Evolutionary conservation across 768 basidiomycete genomes (phyloP).

Genomic region (Boletus insuetus): DNA sequence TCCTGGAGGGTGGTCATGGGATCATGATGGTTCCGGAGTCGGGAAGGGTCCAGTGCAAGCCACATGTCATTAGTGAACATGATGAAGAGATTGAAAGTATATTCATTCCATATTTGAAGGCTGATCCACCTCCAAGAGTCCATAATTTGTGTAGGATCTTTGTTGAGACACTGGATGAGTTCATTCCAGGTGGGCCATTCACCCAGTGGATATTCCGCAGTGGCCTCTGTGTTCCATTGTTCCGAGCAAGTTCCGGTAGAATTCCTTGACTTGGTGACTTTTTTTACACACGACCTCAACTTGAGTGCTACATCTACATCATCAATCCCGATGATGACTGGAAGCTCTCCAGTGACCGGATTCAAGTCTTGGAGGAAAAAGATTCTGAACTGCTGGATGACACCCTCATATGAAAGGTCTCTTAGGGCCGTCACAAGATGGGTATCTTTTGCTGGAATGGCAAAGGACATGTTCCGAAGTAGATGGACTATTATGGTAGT

Average conservation of each 20-base stretch:
- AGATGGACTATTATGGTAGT: slow-evolving; percentile 7
- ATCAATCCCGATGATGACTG: neutral
- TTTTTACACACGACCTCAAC: neutral
- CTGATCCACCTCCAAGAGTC: neutral
- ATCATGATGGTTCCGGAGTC: neutral
- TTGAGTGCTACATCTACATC: neutral
- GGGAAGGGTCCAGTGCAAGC: neutral
- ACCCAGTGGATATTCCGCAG: neutral
- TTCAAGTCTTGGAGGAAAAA: slow-evolving; percentile 10
- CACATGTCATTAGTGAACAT: slow-evolving; percentile 6
- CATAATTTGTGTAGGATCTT: neutral
- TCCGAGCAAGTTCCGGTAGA: neutral
- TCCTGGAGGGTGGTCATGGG: neutral
- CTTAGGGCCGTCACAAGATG: neutral
- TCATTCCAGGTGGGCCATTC: slow-evolving; percentile 8
- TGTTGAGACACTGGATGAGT: neutral
- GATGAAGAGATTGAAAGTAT: neutral
- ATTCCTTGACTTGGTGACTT: neutral
- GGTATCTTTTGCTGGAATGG: neutral
- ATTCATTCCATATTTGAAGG: neutral
- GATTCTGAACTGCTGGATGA: slow-evolving; percentile 2
- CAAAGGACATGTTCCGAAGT: slow-evolving; percentile 1
- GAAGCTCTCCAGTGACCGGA: slow-evolving; percentile 1
- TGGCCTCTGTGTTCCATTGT: neutral
- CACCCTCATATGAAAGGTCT: neutral